Conservation (phyloP, 306 rosid genomes). For the Hippophae tibetana region DNA sequence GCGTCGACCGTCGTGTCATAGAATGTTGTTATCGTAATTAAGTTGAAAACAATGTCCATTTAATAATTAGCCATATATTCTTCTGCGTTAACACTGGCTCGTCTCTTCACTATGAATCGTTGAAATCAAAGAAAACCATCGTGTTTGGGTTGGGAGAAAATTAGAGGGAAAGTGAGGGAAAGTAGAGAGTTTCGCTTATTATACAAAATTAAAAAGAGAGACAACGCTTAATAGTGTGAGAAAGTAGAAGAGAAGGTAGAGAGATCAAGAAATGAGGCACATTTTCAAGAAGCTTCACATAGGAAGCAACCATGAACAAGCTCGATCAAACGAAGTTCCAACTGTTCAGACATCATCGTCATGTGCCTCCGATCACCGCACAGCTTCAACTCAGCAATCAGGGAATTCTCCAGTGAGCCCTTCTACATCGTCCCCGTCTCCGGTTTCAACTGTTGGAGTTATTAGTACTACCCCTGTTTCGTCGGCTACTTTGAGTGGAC, state of each 20-base stretch:
- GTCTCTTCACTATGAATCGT: slow-evolving; percentile 8
- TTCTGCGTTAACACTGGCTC: neutral
- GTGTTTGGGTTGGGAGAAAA: neutral
- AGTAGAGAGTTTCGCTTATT: neutral
- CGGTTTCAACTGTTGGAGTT: neutral
- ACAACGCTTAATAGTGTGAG: neutral
- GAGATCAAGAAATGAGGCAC: slow-evolving; percentile 54
- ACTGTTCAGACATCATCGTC: slow-evolving; percentile 30
- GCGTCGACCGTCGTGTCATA: slow-evolving; percentile 12
- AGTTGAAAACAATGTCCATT: neutral
- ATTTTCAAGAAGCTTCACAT: slow-evolving; percentile 98
- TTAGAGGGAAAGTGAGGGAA: slow-evolving; percentile 3
- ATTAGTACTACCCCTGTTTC: slow-evolving; percentile 12
- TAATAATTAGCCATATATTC: slow-evolving; percentile 4
- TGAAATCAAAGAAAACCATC: neutral
- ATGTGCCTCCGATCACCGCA: slow-evolving; percentile 40
- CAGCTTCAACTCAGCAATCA: slow-evolving; percentile 22
- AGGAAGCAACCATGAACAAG: slow-evolving; percentile 71
- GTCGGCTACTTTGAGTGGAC: slow-evolving; percentile 26
- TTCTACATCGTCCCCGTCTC: slow-evolving; percentile 30
- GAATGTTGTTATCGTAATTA: slow-evolving; percentile 33
- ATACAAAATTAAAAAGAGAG: neutral
- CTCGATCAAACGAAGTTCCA: slow-evolving; percentile 56
- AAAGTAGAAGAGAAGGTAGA: neutral
- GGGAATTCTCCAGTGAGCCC: slow-evolving; percentile 37